These are phyloP conservation scores for Cunninghamia lanceolata DNA, from an alignment of 75 land plant genomes.

Conservation along the genomic window DNA sequence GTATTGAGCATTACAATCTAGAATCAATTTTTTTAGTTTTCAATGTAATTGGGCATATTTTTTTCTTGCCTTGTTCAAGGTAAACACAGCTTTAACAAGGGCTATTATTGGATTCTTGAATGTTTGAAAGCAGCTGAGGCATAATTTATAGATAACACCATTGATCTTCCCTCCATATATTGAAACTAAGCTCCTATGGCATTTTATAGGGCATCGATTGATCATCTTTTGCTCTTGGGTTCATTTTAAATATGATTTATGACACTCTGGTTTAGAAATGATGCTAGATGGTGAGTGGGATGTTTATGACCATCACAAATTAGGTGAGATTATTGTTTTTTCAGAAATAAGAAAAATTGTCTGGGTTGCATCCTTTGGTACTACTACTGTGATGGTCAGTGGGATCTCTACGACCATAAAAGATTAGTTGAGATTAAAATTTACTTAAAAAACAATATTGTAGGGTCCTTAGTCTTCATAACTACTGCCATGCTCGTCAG, in stretches of 20 bases:
- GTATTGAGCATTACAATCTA: neutral
- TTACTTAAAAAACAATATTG: neutral
- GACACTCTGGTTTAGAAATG: neutral
- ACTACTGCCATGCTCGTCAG: neutral
- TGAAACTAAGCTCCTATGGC: neutral
- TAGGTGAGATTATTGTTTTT: neutral
- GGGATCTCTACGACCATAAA: neutral
- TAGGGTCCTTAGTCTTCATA: neutral
- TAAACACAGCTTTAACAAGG: neutral
- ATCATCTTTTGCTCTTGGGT: too few species aligned
- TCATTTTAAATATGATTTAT: neutral
- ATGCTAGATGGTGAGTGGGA: neutral
- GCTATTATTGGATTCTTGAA: neutral
- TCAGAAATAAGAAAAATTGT: neutral
- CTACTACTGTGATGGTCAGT: neutral
- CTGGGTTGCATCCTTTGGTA: neutral
- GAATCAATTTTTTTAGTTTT: neutral
- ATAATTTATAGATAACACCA: neutral
- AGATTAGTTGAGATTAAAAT: neutral
- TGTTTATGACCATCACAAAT: neutral
- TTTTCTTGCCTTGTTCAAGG: neutral
- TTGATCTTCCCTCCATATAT: neutral
- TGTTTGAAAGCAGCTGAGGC: neutral
- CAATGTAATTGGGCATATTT: neutral
- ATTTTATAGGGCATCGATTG: neutral